Evolutionary conservation across 495 filamentous ascomycete genomes (phyloP).

Genomic region (Lepraria neglecta): DNA sequence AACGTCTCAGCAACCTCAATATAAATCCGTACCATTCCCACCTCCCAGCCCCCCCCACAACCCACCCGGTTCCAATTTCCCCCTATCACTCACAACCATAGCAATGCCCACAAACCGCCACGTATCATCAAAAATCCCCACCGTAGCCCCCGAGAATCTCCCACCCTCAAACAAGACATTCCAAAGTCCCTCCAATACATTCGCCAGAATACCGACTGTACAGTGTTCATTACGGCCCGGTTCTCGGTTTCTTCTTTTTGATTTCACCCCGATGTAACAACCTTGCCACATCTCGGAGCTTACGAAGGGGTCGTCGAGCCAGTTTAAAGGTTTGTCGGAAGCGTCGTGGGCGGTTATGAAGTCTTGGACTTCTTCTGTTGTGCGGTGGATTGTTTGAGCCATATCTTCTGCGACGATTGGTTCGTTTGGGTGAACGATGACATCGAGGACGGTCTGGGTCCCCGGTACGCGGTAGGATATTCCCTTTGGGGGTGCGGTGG

Average conservation of each 20-base stretch:
- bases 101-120: neutral
- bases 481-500: neutral
- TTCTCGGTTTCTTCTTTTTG: neutral
- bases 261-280: neutral
- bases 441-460: neutral
- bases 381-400: slow-evolving; percentile 3
- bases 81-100: neutral
- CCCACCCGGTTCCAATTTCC: neutral
- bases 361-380: neutral
- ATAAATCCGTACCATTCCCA: neutral
- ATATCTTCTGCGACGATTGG: neutral
- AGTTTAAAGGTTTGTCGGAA: neutral
- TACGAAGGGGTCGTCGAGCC: neutral
- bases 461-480: neutral
- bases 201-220: neutral
- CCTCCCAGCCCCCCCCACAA: neutral
- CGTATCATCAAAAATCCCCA: neutral
- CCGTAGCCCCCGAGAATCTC: neutral
- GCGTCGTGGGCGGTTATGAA: neutral
- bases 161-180: neutral
- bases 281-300: neutral
- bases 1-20: neutral
- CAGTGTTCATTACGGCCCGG: neutral
- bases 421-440: neutral
- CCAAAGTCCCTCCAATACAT: neutral